Conservation (phyloP, 1,284 basidiomycete genomes). For the Ceratorhiza oryzae-sativae region DNA sequence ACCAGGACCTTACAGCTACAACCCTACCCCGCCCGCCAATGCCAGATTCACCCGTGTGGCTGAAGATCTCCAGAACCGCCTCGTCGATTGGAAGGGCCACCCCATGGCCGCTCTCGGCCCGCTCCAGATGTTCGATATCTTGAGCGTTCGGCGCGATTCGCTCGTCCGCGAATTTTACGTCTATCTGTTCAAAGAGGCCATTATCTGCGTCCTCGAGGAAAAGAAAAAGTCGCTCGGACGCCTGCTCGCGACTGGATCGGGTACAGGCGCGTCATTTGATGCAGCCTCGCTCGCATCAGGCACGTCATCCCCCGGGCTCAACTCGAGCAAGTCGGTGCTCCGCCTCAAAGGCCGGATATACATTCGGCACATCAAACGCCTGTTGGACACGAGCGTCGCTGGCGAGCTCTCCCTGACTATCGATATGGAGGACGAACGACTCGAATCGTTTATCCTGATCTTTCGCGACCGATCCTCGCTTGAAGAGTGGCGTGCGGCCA, state of each 20-base stretch:
- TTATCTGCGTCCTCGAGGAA: constrained; percentile 96
- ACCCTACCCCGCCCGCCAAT: constrained; percentile 41
- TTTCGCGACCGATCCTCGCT: constrained; percentile 90
- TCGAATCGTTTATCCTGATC: constrained; percentile 93
- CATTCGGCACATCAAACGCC: constrained; percentile 88
- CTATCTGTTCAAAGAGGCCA: constrained; percentile 95
- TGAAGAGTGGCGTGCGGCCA: constrained; percentile 84
- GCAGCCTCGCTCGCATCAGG: constrained; percentile 54
- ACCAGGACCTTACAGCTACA: constrained; percentile 39
- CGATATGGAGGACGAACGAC: constrained; percentile 90
- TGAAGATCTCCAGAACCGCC: constrained; percentile 84
- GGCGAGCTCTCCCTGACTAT: constrained; percentile 90
- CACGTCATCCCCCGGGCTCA: constrained; percentile 52
- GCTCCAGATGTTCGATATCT: constrained; percentile 88
- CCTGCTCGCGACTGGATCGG: constrained; percentile 55
- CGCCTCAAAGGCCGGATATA: constrained; percentile 95
- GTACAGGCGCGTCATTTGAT: constrained; percentile 54
- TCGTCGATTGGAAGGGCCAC: constrained; percentile 94
- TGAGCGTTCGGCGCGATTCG: constrained; percentile 85
- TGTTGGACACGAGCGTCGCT: constrained; percentile 76
- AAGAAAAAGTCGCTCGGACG: constrained; percentile 80
- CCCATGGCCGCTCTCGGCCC: constrained; percentile 80
- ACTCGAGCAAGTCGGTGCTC: constrained; percentile 74
- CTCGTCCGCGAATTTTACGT: constrained; percentile 92
- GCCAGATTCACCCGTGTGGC: constrained; percentile 75